Base-by-base conservation (phyloP, 331 rosid species). In the Dryas integrifolia region DNA sequence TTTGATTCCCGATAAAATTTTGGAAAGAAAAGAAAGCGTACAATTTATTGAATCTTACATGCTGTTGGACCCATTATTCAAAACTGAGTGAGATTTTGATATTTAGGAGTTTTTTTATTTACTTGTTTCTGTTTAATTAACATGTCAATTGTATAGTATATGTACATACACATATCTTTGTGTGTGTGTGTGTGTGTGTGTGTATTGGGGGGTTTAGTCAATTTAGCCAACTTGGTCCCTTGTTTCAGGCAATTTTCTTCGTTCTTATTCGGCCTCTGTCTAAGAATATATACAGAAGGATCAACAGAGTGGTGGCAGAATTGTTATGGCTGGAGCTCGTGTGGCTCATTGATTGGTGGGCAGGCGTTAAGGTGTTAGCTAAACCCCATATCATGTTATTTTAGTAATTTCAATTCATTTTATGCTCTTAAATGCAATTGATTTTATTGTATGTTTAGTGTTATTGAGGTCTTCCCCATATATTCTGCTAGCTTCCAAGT, bases 331-430 rank as follows among this genome's bases (percentile, higher is more conserved):
- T 91, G 66, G 92, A 94, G 82, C 97, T 94, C 15, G 89, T 94
- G 12, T 94, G 97, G 97, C 61, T 94, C 41, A 74, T 91, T 49
- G 97, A 94, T 83, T 94, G 98, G 98, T 94, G 97, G 98, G 98
- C 98, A 26, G 92, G 96, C 44, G 96, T 94, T 76, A 83, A 91
- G 98, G 98, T 94, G 58, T 67, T 69, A 9, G 63, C 59, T 41
- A 21, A 41, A 69, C 70, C 75, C 70, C 60, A 1, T 21, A 21
- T 56, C 53, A 8, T 60, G 52, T 15, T 41, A 50, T 69, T 69
- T 45, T 61, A 44, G 40, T 69, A 46, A 30, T 58, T 5, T 73
- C 44, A n/a, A 48, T 21, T 55, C 38, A 15, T 62, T 50, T 40
- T 9, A 43, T 51, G 10, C 12, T 46, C 43, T 40, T 74, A 11